Conservation (phyloP, 1,139 yeast genomes). For the Lodderomyces jiufengensis region DNA sequence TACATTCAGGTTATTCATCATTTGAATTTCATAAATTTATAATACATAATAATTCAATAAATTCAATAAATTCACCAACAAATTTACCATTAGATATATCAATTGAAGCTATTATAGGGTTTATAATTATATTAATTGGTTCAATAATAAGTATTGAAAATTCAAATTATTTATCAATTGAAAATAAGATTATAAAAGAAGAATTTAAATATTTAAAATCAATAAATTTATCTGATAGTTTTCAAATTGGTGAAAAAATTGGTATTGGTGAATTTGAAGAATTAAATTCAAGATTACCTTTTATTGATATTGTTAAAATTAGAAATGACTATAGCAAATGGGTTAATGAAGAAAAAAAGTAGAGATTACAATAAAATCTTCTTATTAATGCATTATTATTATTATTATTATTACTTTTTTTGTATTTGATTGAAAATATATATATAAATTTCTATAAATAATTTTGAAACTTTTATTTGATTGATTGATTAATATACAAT, state of each 20-base stretch:
- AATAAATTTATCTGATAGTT: slow-evolving; percentile 48
- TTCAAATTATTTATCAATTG: slow-evolving; percentile 20
- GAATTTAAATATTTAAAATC: slow-evolving; percentile 34
- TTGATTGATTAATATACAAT: too few relatives aligned
- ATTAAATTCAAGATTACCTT: slow-evolving; percentile 41
- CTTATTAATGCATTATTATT: too few relatives aligned
- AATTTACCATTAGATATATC: slow-evolving; percentile 36
- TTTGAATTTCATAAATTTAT: slow-evolving; percentile 46
- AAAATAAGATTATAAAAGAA: slow-evolving; percentile 20
- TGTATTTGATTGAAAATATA: background rate
- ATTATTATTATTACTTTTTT: too few relatives aligned
- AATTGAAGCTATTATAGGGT: slow-evolving; percentile 40
- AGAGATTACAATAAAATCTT: too few relatives aligned
- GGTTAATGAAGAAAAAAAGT: slow-evolving; percentile 17
- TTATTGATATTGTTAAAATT: slow-evolving; percentile 40
- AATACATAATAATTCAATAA: slow-evolving; percentile 10
- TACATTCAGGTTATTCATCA: slow-evolving; percentile 51
- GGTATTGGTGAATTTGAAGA: slow-evolving; percentile 45
- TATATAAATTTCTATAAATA: too few relatives aligned
- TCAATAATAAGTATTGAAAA: slow-evolving; percentile 27
- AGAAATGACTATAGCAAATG: slow-evolving; percentile 42
- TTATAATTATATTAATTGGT: slow-evolving; percentile 35
- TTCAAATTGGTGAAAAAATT: slow-evolving; percentile 37
- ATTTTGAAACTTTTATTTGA: too few relatives aligned
- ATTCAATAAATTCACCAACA: slow-evolving; percentile 12